Evolutionary conservation across 805 yeast species (phyloP), one percentile per base, ranked within the genome.

Genomic region (Henningerozyma blattae): DNA sequence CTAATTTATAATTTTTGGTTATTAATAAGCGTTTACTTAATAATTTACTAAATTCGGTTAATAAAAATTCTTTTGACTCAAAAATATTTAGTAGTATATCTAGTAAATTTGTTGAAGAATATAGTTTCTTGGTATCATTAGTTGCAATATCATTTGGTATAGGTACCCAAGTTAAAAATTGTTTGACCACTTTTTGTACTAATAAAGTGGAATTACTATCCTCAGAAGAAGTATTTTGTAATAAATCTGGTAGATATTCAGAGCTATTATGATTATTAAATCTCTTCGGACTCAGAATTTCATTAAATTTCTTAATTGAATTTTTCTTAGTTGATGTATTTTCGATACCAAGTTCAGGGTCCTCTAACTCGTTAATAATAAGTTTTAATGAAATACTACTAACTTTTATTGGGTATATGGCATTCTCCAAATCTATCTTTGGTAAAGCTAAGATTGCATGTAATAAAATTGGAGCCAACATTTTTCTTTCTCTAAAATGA

Each of bases 401-500:
- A 9, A 37, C 20, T 18, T 32, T 19, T 4, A 35, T 19, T 15
- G 31, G 18, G 35, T 24, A 14, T 38, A 24, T 10, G 10, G n/a
- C 32, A 3, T 34, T 44, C 9, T 35, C 26, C 5, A 46, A 33
- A 28, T 47, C 52, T 10, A 40, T 34, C 14, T 31, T 33, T n/a
- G 37, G 44, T 15, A 56, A 37, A 34, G 70, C 70, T 22, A 91
- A 59, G 33, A 87, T 55, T 0, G 94, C 94, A 43, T 70, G 62
- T 1, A 89, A 86, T 13, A 89, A 60, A 30, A 70, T 72, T 15
- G 66, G 61, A 15, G 84, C 72, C 0, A 91, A 71, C 52, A 91
- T 96, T 1, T 70, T 68, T 36, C 95, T 65, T 10, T 77, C 75
- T 47, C 72, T 74, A 32, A 91, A 61, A 55, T 80, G 80, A 17